phyloP scores from a whole-genome alignment of 139 green algal species.

The Micractinium sp. region DNA sequence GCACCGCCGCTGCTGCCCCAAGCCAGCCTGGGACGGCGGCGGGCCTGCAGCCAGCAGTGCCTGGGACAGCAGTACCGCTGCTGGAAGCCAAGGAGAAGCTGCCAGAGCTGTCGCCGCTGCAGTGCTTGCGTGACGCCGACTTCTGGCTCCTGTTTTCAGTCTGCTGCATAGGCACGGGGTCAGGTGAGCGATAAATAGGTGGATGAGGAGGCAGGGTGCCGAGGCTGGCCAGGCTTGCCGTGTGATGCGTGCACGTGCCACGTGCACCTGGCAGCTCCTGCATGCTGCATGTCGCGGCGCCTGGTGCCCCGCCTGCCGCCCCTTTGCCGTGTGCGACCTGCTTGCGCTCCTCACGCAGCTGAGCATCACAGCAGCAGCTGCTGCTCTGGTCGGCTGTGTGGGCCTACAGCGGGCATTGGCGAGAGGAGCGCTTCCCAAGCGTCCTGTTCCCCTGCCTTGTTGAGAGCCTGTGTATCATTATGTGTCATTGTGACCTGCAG shows the following conservation, averaged over 20 bases:
- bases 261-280: no score
- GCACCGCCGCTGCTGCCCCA: neutral
- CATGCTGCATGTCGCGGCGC: no score
- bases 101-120: constrained; percentile 36
- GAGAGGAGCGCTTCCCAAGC: no score
- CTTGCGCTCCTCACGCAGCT: neutral
- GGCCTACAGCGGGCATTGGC: no score
- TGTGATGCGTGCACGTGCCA: no score
- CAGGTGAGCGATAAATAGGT: neutral
- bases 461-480: neutral
- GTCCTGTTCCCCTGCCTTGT: neutral
- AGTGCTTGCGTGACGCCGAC: constrained; percentile 43
- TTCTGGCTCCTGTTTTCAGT: constrained; percentile 73
- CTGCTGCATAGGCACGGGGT: constrained; percentile 58
- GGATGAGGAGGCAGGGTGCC: no score
- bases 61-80: neutral
- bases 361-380: neutral
- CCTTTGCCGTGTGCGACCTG: no score
- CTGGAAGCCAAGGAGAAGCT: neutral
- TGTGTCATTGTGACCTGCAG: neutral
- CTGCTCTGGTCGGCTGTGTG: no score
- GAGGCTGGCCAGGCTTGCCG: no score
- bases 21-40: no score
- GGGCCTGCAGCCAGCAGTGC: neutral
- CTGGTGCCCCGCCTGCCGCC: no score